These are phyloP conservation scores for Hammondia hammondi DNA, from an alignment of 169 alveolate species.

Conservation along the genomic window DNA sequence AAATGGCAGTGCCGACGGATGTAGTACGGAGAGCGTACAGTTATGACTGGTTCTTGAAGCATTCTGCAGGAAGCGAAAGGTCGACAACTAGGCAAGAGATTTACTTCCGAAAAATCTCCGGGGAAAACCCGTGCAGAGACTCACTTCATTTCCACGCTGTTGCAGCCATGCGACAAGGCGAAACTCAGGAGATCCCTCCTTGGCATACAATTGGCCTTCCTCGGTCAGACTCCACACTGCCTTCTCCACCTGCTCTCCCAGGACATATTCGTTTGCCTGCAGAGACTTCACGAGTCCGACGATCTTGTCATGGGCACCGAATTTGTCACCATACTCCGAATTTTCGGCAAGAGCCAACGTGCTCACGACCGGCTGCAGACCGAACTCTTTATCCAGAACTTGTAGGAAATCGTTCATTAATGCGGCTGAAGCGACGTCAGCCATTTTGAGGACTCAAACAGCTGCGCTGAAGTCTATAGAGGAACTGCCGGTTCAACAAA, in stretches of 20 bases:
- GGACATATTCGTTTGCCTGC: constrained; percentile 41
- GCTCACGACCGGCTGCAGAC: neutral
- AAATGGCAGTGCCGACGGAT: too few relatives aligned
- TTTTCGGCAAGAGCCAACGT: neutral
- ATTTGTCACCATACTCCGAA: neutral
- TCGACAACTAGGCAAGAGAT: too few relatives aligned
- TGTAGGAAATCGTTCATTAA: neutral
- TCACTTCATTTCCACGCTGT: neutral
- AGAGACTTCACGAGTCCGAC: constrained; percentile 69
- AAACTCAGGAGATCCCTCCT: constrained; percentile 68
- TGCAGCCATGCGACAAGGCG: neutral
- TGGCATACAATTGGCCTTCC: constrained; percentile 66
- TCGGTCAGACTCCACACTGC: constrained; percentile 53
- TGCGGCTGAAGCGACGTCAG: neutral
- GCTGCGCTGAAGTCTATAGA: neutral
- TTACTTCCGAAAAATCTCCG: neutral
- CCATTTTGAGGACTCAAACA: neutral
- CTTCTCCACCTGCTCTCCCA: constrained; percentile 39
- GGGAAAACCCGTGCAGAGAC: neutral
- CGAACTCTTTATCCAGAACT: neutral
- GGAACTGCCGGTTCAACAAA: too few relatives aligned
- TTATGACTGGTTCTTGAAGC: too few relatives aligned
- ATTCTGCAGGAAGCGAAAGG: too few relatives aligned
- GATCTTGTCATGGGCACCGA: constrained; percentile 63
- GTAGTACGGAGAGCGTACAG: too few relatives aligned